These are phyloP conservation scores for Dovyalis caffra DNA, from an alignment of 345 rosid genomes.

Conservation along the genomic window DNA sequence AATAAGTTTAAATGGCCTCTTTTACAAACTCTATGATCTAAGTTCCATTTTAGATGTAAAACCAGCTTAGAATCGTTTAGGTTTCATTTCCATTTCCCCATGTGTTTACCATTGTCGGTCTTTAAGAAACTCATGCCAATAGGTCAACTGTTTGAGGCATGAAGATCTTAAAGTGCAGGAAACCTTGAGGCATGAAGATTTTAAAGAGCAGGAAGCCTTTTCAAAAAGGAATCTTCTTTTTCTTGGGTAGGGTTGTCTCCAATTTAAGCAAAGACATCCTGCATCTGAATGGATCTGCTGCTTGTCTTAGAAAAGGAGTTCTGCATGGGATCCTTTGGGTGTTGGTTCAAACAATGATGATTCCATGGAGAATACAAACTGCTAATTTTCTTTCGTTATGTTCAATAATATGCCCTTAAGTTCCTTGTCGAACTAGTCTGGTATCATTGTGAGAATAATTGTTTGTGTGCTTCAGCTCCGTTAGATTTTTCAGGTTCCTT, in stretches of 20 bases:
- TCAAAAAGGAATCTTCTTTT: not conserved
- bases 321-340: not conserved
- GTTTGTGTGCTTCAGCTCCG: not conserved
- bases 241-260: not conserved
- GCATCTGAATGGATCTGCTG: not conserved
- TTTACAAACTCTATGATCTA: not conserved
- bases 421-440: not conserved
- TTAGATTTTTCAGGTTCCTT: not conserved
- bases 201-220: not conserved
- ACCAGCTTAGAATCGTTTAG: not conserved
- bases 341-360: not conserved
- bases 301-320: not conserved
- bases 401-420: not conserved
- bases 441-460: not conserved
- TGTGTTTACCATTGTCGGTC: not conserved
- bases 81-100: not conserved
- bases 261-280: not conserved
- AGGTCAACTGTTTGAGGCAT: too few species aligned
- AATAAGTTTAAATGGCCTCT: not conserved
- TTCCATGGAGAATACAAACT: not conserved
- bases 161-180: not conserved
- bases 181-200: too few species aligned
- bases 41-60: not conserved
- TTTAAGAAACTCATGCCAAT: not conserved
- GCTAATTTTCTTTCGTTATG: not conserved